Conservation (phyloP, 1,284 basidiomycete species). For the Boletus sp. region DNA sequence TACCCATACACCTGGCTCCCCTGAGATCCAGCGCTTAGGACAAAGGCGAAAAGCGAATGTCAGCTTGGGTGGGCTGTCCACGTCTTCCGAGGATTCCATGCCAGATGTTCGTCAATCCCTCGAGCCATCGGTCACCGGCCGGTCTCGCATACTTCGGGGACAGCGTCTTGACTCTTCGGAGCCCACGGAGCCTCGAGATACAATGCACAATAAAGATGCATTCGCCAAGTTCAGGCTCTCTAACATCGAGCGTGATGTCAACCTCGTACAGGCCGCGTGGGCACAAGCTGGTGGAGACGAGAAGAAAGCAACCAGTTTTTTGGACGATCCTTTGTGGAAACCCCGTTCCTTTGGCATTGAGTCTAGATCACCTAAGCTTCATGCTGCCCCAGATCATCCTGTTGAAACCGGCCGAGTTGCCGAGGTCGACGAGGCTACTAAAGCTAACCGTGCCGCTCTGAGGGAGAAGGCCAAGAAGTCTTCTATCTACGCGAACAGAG, state of each 20-base stretch:
- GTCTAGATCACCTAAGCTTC: constrained; percentile 17
- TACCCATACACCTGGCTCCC: constrained; percentile 45
- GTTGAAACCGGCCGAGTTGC: constrained; percentile 58
- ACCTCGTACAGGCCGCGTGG: constrained; percentile 63
- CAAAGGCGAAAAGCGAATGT: constrained; percentile 46
- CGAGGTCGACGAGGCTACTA: constrained; percentile 66
- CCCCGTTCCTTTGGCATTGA: constrained; percentile 28
- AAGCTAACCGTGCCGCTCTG: constrained; percentile 57
- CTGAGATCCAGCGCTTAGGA: constrained; percentile 52
- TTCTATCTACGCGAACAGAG: constrained; percentile 69
- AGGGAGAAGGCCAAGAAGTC: constrained; percentile 76
- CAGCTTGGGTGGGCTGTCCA: constrained; percentile 39
- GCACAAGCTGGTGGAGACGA: constrained; percentile 55
- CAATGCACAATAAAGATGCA: constrained; percentile 35
- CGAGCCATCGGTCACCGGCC: constrained; percentile 44
- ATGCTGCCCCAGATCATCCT: constrained; percentile 29
- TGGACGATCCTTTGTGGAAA: constrained; percentile 58
- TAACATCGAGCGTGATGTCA: constrained; percentile 49
- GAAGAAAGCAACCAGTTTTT: constrained; percentile 53
- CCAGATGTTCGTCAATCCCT: constrained; percentile 43
- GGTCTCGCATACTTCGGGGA: constrained; percentile 52
- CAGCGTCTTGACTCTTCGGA: constrained; percentile 34
- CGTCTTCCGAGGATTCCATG: constrained; percentile 67
- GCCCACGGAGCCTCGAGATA: constrained; percentile 28
- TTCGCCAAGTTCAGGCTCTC: constrained; percentile 62